phyloP scores from a whole-genome alignment of 345 rosid genomes.

The Melaleuca alternifolia region DNA sequence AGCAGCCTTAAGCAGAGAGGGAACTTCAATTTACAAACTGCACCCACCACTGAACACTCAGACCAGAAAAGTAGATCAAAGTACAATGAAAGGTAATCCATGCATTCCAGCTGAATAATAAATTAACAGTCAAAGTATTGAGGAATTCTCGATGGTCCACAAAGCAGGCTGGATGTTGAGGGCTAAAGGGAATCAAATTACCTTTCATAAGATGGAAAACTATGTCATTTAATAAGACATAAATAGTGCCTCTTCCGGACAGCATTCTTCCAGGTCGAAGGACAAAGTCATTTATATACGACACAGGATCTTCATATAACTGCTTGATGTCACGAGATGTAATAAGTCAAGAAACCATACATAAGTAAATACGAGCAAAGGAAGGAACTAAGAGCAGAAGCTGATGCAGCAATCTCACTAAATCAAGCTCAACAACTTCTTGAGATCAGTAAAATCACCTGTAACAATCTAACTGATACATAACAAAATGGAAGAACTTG shows the following conservation, averaged over 20 bases:
- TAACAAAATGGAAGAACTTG: neutral
- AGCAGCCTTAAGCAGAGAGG: neutral
- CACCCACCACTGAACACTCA: neutral
- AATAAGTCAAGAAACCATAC: neutral
- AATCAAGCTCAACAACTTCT: neutral
- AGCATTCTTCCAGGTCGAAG: slow-evolving; percentile 65
- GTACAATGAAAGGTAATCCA: neutral
- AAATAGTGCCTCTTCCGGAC: slow-evolving; percentile 61
- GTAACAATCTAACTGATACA: neutral
- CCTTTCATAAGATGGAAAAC: slow-evolving; percentile 58
- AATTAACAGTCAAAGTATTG: neutral
- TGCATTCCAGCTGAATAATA: neutral
- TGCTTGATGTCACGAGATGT: slow-evolving; percentile 14
- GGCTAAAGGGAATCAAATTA: slow-evolving; percentile 10
- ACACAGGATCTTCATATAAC: slow-evolving; percentile 64
- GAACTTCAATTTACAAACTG: neutral
- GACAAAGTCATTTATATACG: slow-evolving; percentile 53
- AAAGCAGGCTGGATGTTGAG: neutral
- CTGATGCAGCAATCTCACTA: neutral
- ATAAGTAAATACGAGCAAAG: neutral
- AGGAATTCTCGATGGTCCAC: neutral
- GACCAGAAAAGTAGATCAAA: neutral
- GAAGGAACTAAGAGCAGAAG: neutral
- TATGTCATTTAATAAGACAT: slow-evolving; percentile 57
- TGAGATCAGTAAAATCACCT: neutral